phyloP scores from a whole-genome alignment of 441 rosid genomes.

The Dalechampia spathulata region DNA sequence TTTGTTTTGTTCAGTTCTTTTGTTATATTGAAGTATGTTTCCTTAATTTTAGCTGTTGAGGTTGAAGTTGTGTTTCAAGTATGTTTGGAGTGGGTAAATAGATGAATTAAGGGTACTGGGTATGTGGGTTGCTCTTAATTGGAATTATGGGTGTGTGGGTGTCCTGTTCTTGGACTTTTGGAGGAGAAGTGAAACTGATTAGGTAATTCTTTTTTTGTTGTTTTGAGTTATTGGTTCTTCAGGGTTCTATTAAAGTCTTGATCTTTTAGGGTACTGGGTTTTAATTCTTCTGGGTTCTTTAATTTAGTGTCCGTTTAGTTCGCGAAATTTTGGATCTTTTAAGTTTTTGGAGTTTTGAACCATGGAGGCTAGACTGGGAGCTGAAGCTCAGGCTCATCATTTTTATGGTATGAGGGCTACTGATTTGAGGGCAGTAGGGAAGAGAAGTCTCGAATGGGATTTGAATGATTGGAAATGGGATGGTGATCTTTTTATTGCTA shows the following conservation, averaged over 20 bases:
- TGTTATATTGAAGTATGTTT: background rate
- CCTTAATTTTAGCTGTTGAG: conserved; percentile 9
- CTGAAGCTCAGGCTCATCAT: conserved; percentile 42
- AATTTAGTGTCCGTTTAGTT: conserved; percentile 11
- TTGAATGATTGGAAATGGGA: conserved; percentile 98
- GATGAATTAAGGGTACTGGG: conserved; percentile 25
- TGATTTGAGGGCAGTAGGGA: conserved; percentile 49
- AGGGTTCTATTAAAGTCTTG: conserved; percentile 22
- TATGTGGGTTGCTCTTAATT: conserved; percentile 58
- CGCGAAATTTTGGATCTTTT: conserved; percentile 18
- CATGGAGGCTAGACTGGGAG: conserved; percentile 79
- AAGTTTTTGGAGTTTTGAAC: conserved; percentile 14
- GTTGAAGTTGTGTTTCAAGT: conserved; percentile 13
- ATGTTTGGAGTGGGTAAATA: conserved; percentile 13
- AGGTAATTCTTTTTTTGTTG: conserved; percentile 19
- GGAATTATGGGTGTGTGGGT: conserved; percentile 60
- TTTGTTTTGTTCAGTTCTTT: background rate
- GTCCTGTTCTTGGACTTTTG: conserved; percentile 58
- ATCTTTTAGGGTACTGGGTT: conserved; percentile 29
- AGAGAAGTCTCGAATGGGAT: conserved; percentile 75
- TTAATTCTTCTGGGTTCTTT: conserved; percentile 2
- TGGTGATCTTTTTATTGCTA: conserved; percentile 86
- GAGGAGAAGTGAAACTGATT: conserved; percentile 66
- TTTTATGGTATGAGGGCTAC: conserved; percentile 39
- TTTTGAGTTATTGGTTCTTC: no score